Evolutionary conservation across 441 rosid species (phyloP).

Genomic region (Sinapis alba): DNA sequence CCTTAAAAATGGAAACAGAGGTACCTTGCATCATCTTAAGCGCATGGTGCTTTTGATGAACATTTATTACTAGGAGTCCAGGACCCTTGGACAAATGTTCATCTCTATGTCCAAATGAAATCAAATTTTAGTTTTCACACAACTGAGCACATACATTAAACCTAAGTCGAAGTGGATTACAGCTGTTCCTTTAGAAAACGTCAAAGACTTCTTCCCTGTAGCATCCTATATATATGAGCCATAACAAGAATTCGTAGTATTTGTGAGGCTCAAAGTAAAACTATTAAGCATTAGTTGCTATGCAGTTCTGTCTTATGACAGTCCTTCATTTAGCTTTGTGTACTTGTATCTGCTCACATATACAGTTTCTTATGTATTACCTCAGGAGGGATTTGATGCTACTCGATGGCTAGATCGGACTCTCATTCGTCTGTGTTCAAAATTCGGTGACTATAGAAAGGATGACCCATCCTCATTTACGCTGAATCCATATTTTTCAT

Average conservation of each 20-base stretch:
- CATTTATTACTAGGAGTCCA: neutral
- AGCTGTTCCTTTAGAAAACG: neutral
- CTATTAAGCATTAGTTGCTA: neutral
- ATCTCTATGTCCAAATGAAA: conserved; percentile 3
- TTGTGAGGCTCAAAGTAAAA: neutral
- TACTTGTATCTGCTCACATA: conserved; percentile 9
- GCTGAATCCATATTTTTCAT: conserved; percentile 83
- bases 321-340: neutral
- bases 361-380: conserved; percentile 11
- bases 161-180: neutral
- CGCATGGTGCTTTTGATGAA: neutral
- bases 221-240: neutral
- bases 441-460: conserved; percentile 95
- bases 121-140: neutral
- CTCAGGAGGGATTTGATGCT: conserved; percentile 99
- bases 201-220: conserved; percentile 8
- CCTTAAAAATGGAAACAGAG: conserved; percentile 97
- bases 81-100: conserved; percentile 5
- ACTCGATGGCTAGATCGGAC: conserved; percentile 98
- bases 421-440: conserved; percentile 92
- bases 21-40: conserved; percentile 42
- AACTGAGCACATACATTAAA: neutral
- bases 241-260: conserved; percentile 7
- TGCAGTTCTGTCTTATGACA: neutral
- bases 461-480: conserved; percentile 97